phyloP scores from a whole-genome alignment of 1,284 basidiomycete genomes.

The Veloporphyrellus conicus region DNA sequence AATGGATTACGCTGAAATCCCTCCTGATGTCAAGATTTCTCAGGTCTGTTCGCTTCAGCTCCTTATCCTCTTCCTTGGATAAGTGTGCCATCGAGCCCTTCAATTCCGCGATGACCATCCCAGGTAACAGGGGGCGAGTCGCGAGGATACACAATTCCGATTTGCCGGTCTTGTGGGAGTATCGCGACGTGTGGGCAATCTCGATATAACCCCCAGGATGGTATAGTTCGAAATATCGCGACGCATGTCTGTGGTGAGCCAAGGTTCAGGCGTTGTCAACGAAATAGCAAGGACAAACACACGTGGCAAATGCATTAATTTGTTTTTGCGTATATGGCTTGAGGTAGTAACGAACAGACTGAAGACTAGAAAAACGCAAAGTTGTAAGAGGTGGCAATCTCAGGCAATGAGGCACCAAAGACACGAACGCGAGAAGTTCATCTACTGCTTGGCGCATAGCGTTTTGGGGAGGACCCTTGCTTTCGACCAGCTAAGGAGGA shows the following conservation, averaged over 20 bases:
- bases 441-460: conserved; percentile 66
- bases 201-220: conserved; percentile 78
- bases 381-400: conserved; percentile 19
- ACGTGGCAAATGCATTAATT: conserved; percentile 85
- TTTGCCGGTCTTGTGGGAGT: conserved; percentile 80
- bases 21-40: conserved; percentile 70
- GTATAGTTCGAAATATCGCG: conserved; percentile 81
- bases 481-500: conserved; percentile 50
- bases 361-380: conserved; percentile 45
- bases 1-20: conserved; percentile 90
- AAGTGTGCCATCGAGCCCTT: conserved; percentile 86
- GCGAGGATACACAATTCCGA: conserved; percentile 88
- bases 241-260: conserved; percentile 62
- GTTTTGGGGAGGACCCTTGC: conserved; percentile 50
- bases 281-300: conserved; percentile 38
- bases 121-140: conserved; percentile 66
- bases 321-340: conserved; percentile 70
- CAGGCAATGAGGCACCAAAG: conserved; percentile 6
- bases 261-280: conserved; percentile 26
- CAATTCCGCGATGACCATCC: conserved; percentile 72
- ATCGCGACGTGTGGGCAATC: conserved; percentile 81
- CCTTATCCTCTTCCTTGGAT: conserved; percentile 75
- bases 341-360: conserved; percentile 69
- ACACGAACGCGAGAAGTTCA: conserved; percentile 64
- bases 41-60: conserved; percentile 69